phyloP scores from a whole-genome alignment of 2,329 filamentous ascomycete species.

The Penicillium sp. region DNA sequence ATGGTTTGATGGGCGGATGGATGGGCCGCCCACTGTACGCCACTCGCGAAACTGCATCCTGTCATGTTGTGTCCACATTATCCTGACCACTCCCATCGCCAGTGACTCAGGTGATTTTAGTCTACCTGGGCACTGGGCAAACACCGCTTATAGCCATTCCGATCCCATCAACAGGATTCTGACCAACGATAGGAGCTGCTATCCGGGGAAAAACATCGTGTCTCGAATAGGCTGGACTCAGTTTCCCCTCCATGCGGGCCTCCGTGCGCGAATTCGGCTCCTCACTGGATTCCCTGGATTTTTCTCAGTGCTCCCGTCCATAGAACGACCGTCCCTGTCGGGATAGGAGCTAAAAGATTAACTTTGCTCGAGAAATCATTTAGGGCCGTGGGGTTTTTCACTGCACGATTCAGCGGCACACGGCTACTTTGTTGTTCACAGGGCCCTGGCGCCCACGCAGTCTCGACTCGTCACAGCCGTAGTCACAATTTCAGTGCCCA shows the following conservation, averaged over 20 bases:
- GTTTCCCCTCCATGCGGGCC: slow-evolving; percentile 20
- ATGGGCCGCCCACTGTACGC: slow-evolving; percentile 15
- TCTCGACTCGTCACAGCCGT: slow-evolving; percentile 33
- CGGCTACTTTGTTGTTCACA: slow-evolving; percentile 18
- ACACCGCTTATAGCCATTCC: slow-evolving; percentile 22
- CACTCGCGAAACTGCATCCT: slow-evolving; percentile 18
- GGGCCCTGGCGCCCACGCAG: slow-evolving; percentile 21
- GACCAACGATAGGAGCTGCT: slow-evolving; percentile 18
- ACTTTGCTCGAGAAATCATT: slow-evolving; percentile 22
- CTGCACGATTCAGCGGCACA: slow-evolving; percentile 21
- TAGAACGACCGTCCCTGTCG: slow-evolving; percentile 4
- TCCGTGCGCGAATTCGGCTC: slow-evolving; percentile 24
- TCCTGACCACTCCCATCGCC: slow-evolving; percentile 4
- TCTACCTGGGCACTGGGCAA: neutral
- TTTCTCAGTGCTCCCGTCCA: slow-evolving; percentile 3
- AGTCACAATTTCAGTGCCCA: slow-evolving; percentile 33
- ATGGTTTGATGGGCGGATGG: slow-evolving; percentile 12
- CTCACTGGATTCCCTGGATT: neutral
- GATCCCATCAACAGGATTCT: slow-evolving; percentile 6
- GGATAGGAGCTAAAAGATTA: slow-evolving; percentile 23
- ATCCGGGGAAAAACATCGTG: slow-evolving; percentile 11
- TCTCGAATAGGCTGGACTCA: neutral
- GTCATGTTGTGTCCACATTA: slow-evolving; percentile 18
- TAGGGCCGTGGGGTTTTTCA: slow-evolving; percentile 24
- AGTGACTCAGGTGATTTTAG: slow-evolving; percentile 1